Evolutionary conservation across 495 filamentous ascomycete species (phyloP).

Genomic region (Annulohypoxylon maeteangense): DNA sequence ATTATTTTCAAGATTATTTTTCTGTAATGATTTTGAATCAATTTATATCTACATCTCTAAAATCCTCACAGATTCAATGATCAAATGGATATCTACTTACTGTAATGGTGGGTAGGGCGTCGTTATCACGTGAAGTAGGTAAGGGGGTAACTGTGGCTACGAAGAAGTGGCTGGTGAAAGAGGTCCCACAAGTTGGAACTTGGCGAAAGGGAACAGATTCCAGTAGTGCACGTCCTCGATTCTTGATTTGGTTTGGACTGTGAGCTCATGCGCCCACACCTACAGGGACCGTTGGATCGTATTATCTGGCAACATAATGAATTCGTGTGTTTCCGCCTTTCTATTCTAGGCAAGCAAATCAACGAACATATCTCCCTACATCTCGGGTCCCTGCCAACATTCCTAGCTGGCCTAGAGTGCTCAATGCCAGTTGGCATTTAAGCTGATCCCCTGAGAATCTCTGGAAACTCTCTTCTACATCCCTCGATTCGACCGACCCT

Average conservation of each 20-base stretch:
- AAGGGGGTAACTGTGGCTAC: not conserved
- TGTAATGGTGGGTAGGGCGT: not conserved
- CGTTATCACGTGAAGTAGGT: slow-evolving; percentile 6
- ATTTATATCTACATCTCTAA: not conserved
- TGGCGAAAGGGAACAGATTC: slow-evolving; percentile 29
- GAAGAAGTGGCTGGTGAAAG: slow-evolving; percentile 17
- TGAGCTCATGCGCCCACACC: slow-evolving; percentile 35
- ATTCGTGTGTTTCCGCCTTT: slow-evolving; percentile 28
- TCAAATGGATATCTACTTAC: not conserved
- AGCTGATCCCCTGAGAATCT: slow-evolving; percentile 30
- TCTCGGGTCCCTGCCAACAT: slow-evolving; percentile 28
- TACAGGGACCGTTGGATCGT: slow-evolving; percentile 33
- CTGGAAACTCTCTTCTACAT: slow-evolving; percentile 12
- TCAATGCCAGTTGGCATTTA: slow-evolving; percentile 50
- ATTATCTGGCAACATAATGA: slow-evolving; percentile 50
- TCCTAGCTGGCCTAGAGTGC: slow-evolving; percentile 49
- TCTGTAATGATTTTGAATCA: not conserved
- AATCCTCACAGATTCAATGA: not conserved
- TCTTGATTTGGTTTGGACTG: slow-evolving; percentile 33
- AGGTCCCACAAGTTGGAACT: not conserved
- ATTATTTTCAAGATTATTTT: not conserved
- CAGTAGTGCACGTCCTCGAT: slow-evolving; percentile 21
- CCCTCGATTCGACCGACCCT: slow-evolving; percentile 19
- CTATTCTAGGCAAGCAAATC: slow-evolving; percentile 7
- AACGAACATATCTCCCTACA: slow-evolving; percentile 20